phyloP scores from a whole-genome alignment of 2,329 filamentous ascomycete species.

The Cadophora sp. region DNA sequence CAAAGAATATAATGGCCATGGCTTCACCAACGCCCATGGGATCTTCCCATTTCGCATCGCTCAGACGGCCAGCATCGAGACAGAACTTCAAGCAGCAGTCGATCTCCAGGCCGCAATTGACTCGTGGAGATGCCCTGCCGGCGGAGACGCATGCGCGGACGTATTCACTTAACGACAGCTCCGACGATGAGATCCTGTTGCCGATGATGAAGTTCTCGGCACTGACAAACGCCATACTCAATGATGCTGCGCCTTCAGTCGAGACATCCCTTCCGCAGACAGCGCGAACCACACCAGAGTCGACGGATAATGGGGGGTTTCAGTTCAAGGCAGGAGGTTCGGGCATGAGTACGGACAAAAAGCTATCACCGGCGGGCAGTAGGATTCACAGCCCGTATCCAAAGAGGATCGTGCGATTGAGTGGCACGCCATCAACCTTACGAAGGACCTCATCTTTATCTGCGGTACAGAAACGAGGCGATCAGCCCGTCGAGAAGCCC shows the following conservation, averaged over 20 bases:
- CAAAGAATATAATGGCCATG: constrained; percentile 52
- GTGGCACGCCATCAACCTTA: constrained; percentile 42
- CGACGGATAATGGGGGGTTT: constrained; percentile 25
- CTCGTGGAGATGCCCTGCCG: constrained; percentile 30
- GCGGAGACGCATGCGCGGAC: constrained; percentile 49
- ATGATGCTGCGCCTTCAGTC: constrained; percentile 56
- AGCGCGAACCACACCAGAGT: constrained; percentile 32
- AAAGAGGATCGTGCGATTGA: constrained; percentile 43
- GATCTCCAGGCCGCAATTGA: constrained; percentile 52
- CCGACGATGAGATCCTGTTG: constrained; percentile 90
- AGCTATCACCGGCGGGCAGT: constrained; percentile 22
- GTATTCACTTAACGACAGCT: constrained; percentile 76
- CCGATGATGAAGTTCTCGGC: constrained; percentile 89
- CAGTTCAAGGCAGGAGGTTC: constrained; percentile 34
- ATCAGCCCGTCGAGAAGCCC: constrained; percentile 31
- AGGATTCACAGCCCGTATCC: constrained; percentile 41
- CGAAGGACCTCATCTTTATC: constrained; percentile 42
- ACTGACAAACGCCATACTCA: constrained; percentile 84
- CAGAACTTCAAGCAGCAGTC: constrained; percentile 61
- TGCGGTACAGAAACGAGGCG: constrained; percentile 36
- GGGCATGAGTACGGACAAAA: constrained; percentile 17
- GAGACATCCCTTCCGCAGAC: constrained; percentile 36
- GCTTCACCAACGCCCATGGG: constrained; percentile 63
- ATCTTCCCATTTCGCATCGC: constrained; percentile 53
- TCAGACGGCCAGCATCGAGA: constrained; percentile 59